Conservation (phyloP, 805 yeast species). For the Candida railenensis region DNA sequence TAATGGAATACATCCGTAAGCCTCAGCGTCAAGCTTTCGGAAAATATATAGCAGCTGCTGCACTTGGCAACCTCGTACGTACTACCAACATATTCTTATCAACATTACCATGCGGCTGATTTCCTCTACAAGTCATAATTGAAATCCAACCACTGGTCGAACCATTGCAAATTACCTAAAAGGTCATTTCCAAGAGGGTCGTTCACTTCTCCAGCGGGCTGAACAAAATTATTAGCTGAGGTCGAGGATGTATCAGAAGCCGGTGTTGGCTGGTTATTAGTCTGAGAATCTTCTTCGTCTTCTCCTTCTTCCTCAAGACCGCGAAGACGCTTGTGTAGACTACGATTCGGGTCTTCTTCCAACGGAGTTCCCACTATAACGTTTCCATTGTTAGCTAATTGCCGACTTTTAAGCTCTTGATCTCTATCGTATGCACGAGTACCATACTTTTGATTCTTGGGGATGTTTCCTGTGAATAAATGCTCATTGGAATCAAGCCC, state of each 20-base stretch:
- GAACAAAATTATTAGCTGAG: neutral
- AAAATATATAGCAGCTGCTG: too few relatives aligned
- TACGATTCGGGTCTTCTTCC: neutral
- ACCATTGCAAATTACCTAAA: constrained; percentile 51
- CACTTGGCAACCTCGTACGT: too few relatives aligned
- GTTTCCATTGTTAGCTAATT: neutral
- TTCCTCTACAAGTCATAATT: constrained; percentile 17
- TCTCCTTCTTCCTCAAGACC: neutral
- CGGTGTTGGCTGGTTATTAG: neutral
- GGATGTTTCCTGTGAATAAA: neutral
- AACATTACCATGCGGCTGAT: too few relatives aligned
- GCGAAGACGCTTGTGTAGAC: neutral
- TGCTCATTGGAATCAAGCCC: neutral
- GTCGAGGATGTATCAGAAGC: neutral
- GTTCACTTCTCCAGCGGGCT: neutral
- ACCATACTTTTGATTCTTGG: neutral
- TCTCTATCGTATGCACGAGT: neutral
- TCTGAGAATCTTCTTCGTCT: neutral
- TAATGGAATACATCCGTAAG: too few relatives aligned
- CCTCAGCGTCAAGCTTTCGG: too few relatives aligned
- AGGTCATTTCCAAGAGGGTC: constrained; percentile 16
- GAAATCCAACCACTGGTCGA: constrained; percentile 50
- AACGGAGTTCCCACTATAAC: neutral
- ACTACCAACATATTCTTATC: too few relatives aligned
- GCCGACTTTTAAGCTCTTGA: neutral